Base-by-base conservation (phyloP, 768 basidiomycete genomes). In the Suillus luteus region DNA sequence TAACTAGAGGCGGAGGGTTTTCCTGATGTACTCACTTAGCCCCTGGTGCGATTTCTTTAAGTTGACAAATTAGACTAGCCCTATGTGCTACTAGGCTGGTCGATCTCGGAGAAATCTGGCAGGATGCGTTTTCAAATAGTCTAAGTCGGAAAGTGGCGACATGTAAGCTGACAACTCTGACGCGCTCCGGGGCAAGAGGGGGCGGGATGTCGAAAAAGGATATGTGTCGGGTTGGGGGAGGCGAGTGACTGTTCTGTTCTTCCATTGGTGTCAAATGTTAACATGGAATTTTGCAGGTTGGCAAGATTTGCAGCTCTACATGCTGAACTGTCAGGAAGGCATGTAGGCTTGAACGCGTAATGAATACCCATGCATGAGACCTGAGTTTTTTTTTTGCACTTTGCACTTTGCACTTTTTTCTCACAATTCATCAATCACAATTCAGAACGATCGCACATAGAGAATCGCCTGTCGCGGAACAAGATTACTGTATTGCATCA, bases 211-310 rank as follows among this genome's bases (percentile, higher is more conserved):
- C 81, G 68, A 93, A 90, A 85, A 95, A 93, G 76, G 93, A 95
- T 37, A 91, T 96, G 89, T 93, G 90, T 77, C 87, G 93, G 64
- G 90, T 95, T 65, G 93, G 93, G 54, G 92, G 91, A 75, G 92
- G 92, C 88, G 67, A 71, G 86, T 80, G 7, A 58, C 54, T 64
- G 64, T 0, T 17, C 6, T 22, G 31, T 3, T 46, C 60, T 15
- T 64, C 72, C 1, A 68, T 38, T 4, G 33, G 24, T 61, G 35
- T 2, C 33, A 49, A 9, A 14, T 48, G 14, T 44, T 54, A 2
- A 38, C 60, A 43, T 41, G 55, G 61, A 52, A 41, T 52, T 64
- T 51, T 64, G 52, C 70, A 88, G 90, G 90, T 44, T 92, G 90
- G 91, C 91, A 92, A 70, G 90, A 92, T 78, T 79, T 93, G 64